Base-by-base conservation (phyloP, 345 rosid species). In the Populus deltoides region DNA sequence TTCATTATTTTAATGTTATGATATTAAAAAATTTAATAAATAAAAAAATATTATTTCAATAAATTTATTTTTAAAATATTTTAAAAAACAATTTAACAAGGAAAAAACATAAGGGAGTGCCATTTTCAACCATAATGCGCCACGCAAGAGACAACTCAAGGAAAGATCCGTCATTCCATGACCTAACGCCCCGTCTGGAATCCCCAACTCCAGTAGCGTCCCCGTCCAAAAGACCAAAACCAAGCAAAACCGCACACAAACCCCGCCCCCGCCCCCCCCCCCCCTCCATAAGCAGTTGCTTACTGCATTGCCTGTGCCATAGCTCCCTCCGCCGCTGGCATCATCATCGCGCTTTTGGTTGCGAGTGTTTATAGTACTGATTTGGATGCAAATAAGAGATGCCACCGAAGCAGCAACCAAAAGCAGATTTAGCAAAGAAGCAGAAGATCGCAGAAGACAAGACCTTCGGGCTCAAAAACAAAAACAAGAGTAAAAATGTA, bases 361-460 rank as follows among this genome's bases (percentile, higher is more conserved):
- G 35, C 39, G 35, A 15, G 69, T 59, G 33, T 66, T 5, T 22
- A 17, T 31, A 22, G 24, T 18, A 36, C 8, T 35, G 13, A 77
- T 16, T 74, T 86, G 86, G 83, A 87, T 87, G 90, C 78, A 66
- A 80, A 80, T 79, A 47, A 83, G 83, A 86, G 89, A 92, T 93
- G 98, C 97, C 97, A 33, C 98, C 99, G 62, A 92, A 93, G 93
- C 92, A 90, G 83, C 89, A 85, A 84, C 83, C 97, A 27, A 93
- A 95, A 84, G 87, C 90, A 51, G 98, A 94, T 83, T 63, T 94
- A 78, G 92, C 98, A 80, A 93, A 92, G 88, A 94, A 94, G 89
- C 98, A 93, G 85, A 94, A 94, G 85, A 65, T 90, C 75, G 95
- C 93, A 33, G 98, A 94, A 83, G 98, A 93, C 89, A 94, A 90